Percentiles rank a stretch among this genome's conserved stretches.
These are phyloP conservation scores for Paulownia fortunei DNA, from an alignment of 257 asterid genomes.

Conservation along the genomic window DNA sequence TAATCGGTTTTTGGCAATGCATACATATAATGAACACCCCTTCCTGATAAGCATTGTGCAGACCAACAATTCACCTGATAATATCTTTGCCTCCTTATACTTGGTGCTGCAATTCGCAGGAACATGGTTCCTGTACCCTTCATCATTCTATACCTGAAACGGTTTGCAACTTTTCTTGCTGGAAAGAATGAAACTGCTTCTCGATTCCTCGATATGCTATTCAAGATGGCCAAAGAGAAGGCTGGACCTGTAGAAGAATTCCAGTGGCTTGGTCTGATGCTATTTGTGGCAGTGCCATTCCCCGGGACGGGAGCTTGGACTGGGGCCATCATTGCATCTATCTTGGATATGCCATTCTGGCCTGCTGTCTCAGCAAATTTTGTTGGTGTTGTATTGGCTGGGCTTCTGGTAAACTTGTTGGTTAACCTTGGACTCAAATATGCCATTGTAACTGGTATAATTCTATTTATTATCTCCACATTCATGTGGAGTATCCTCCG, in stretches of 20 bases:
- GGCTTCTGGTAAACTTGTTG: slow-evolving; percentile 76
- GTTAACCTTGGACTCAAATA: slow-evolving; percentile 81
- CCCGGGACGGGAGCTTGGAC: slow-evolving; percentile 98
- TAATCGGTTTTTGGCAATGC: not conserved
- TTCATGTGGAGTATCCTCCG: slow-evolving; percentile 84
- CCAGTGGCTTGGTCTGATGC: slow-evolving; percentile 92
- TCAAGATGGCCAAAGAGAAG: slow-evolving; percentile 62
- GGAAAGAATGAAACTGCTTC: slow-evolving; percentile 66
- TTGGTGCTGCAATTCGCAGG: slow-evolving; percentile 46
- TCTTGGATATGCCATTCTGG: slow-evolving; percentile 92
- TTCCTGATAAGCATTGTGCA: not conserved
- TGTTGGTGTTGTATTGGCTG: slow-evolving; percentile 81
- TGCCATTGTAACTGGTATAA: slow-evolving; percentile 62
- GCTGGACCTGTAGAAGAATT: slow-evolving; percentile 88
- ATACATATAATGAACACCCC: not conserved
- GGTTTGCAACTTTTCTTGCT: slow-evolving; percentile 54
- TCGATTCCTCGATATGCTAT: slow-evolving; percentile 58
- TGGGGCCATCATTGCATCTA: slow-evolving; percentile 77
- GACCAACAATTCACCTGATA: not conserved
- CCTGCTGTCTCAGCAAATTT: slow-evolving; percentile 71
- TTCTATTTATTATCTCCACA: slow-evolving; percentile 67
- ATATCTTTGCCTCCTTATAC: not conserved
- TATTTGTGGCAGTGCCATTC: slow-evolving; percentile 87
- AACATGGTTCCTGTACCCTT: slow-evolving; percentile 86
- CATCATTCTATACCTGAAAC: slow-evolving; percentile 69